These are phyloP conservation scores for Chlorella sp. DNA, from an alignment of 139 green algal genomes.

Conservation along the genomic window DNA sequence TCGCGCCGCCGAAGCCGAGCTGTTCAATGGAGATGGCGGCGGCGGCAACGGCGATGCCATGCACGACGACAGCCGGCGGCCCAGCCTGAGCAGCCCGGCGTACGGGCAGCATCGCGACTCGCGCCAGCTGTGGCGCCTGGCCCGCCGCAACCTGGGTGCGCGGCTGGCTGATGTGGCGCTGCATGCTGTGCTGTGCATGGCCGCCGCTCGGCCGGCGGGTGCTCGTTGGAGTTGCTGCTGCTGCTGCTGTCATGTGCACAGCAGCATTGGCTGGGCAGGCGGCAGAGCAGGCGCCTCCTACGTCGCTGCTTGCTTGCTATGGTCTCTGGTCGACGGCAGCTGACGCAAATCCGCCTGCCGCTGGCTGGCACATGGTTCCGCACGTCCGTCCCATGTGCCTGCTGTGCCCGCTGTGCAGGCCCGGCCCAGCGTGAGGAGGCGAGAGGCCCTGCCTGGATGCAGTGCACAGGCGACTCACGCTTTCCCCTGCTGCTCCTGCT, in stretches of 20 bases:
- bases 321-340: no score
- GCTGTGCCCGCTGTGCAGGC: not conserved
- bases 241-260: not conserved
- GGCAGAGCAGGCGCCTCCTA: no score
- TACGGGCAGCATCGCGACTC: slow-evolving; percentile 6
- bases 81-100: not conserved
- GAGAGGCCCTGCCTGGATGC: not conserved
- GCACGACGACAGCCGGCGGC: not conserved
- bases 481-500: no score
- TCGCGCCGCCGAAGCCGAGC: not conserved
- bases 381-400: no score
- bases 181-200: not conserved
- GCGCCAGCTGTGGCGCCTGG: slow-evolving; percentile 18
- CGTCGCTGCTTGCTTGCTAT: no score
- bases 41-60: not conserved
- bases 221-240: not conserved
- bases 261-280: no score
- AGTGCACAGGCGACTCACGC: not conserved
- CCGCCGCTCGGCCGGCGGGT: not conserved
- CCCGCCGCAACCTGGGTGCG: slow-evolving; percentile 21
- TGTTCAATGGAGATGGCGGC: not conserved
- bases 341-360: no score
- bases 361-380: no score
- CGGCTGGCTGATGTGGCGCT: not conserved
- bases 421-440: not conserved